Evolutionary conservation across 208 protist genomes (phyloP), one percentile per base, ranked within the genome.

Genomic region (Wallacemonas rigidus): DNA sequence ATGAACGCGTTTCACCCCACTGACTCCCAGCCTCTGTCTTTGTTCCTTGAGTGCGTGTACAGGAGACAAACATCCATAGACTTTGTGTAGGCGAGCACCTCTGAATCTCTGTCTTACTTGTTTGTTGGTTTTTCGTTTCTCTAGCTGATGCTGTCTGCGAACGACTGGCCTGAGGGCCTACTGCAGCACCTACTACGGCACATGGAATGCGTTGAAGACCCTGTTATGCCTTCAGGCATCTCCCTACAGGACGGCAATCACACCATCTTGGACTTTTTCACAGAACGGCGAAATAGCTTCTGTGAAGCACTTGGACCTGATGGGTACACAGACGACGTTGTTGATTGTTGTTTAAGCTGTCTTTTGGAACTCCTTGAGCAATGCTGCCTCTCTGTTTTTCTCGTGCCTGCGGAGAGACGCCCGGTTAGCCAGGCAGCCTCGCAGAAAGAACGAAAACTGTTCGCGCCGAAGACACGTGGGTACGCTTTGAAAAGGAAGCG

Each of bases 311-410:
- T 86, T 36, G 50, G 26, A 7, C 43, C 41, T 7, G 60, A 68
- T 36, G 72, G 68, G 17, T 72, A 79, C 12, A 81, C 83, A n/a
- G 45, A 71, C 11, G 75, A 85, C 8, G 43, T 84, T 15, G 60
- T 84, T 17, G 72, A 79, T 15, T 90, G 80, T 69, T 90, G 82
- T 75, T 71, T 83, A 3, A 73, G 73, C 12, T 85, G 92, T 79
- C 17, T 90, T 2, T 60, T 92, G 1, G 87, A 90, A 9, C 77
- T 89, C 35, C 83, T 96, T 17, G 91, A 94, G 79, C 83, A 94
- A 74, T 94, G 91, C 69, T 56, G 73, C 26, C 78, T 85, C 3
- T 89, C 83, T 17, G 60, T 65, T 0, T 91, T 96, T 77, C 75
- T 96, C 9, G 69, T 81, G 7, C 78, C 82, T 2, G 75, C 80